These are phyloP conservation scores for Veloporphyrellus conicus DNA, from an alignment of 1,284 basidiomycete species.

Conservation along the genomic window DNA sequence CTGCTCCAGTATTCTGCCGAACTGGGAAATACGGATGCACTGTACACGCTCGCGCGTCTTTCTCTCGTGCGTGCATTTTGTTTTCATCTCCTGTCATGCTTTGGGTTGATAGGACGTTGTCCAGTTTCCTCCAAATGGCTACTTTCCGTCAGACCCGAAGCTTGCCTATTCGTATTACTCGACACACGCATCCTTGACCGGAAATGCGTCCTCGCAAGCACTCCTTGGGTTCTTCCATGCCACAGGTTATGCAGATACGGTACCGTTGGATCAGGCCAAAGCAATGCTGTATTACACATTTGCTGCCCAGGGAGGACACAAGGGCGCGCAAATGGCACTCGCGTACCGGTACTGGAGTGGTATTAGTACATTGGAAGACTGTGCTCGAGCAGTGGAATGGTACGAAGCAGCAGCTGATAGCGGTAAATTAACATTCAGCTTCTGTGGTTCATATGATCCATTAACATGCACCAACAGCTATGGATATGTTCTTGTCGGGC, in stretches of 20 bases:
- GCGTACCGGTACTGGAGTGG: conserved; percentile 96
- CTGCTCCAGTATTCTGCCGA: conserved; percentile 75
- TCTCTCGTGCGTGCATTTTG: conserved; percentile 42
- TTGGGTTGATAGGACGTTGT: conserved; percentile 1
- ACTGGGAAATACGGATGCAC: conserved; percentile 72
- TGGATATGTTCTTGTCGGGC: conserved; percentile 71
- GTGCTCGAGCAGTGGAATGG: conserved; percentile 76
- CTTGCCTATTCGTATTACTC: conserved; percentile 59
- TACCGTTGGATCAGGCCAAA: conserved; percentile 65
- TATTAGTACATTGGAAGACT: conserved; percentile 85
- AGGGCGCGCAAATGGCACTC: conserved; percentile 86
- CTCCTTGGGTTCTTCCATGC: conserved; percentile 83
- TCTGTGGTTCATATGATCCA: background rate
- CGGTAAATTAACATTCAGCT: conserved; percentile 48
- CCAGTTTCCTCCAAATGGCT: conserved; percentile 66
- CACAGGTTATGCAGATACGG: conserved; percentile 73
- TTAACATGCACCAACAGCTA: conserved; percentile 45
- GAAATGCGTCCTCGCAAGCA: conserved; percentile 81
- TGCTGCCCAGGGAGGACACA: conserved; percentile 81
- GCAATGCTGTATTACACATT: conserved; percentile 93
- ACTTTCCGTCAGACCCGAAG: conserved; percentile 57
- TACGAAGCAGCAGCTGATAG: conserved; percentile 85
- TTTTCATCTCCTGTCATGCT: background rate
- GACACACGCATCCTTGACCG: conserved; percentile 60
- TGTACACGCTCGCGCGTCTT: conserved; percentile 67